Conservation (phyloP, 169 alveolate species). For the Fabrea salina region DNA sequence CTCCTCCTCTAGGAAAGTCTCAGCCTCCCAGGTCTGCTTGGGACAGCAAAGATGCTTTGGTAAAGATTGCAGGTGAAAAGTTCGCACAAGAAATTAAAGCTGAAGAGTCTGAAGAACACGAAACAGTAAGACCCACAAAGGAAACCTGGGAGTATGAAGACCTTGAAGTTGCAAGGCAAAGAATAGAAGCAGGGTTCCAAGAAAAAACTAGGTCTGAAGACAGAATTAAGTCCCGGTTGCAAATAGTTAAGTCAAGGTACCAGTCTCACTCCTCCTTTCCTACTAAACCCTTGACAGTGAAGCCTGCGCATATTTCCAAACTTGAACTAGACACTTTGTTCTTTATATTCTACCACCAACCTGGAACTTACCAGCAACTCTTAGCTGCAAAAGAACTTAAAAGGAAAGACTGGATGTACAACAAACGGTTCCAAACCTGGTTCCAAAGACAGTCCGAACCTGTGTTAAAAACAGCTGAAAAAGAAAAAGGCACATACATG, state of each 20-base stretch:
- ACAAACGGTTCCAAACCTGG: slow-evolving; percentile 67
- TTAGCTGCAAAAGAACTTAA: slow-evolving; percentile 64
- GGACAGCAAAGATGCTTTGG: neutral
- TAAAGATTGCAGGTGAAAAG: slow-evolving; percentile 1
- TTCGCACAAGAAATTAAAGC: neutral
- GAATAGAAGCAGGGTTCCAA: neutral
- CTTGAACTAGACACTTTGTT: slow-evolving; percentile 59
- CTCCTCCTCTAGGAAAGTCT: too few relatives aligned
- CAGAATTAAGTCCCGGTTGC: neutral
- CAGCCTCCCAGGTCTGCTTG: too few relatives aligned
- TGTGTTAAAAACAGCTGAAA: slow-evolving; percentile 35
- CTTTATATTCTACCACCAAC: slow-evolving; percentile 66
- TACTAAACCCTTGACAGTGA: neutral
- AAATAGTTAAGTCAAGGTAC: neutral
- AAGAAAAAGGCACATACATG: slow-evolving; percentile 40
- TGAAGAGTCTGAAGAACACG: slow-evolving; percentile 12
- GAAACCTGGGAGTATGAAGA: slow-evolving; percentile 9
- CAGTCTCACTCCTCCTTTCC: neutral
- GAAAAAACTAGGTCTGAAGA: neutral
- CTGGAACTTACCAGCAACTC: slow-evolving; percentile 60
- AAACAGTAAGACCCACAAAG: neutral
- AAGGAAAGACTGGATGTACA: slow-evolving; percentile 58
- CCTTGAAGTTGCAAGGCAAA: neutral
- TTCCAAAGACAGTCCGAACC: slow-evolving; percentile 52
- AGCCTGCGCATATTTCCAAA: slow-evolving; percentile 34